A percentile compares a stretch with the other conserved stretches of the same genome.
Conservation (phyloP, 2,329 filamentous ascomycete species). For the Grosmannia huntii region DNA sequence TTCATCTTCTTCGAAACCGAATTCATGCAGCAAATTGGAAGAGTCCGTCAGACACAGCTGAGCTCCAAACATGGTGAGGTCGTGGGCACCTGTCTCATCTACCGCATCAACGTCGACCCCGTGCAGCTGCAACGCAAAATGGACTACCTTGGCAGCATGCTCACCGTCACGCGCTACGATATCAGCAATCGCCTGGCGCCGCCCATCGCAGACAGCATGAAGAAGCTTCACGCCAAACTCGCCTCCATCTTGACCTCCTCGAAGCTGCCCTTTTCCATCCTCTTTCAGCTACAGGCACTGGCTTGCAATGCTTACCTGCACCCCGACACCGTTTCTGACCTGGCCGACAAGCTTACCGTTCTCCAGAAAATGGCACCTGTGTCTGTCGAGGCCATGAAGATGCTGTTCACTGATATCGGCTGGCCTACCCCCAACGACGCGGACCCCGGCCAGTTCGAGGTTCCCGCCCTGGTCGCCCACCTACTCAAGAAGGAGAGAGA, state of each 20-base stretch:
- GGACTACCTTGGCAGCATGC: slow-evolving; percentile 15
- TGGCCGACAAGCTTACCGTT: slow-evolving; percentile 31
- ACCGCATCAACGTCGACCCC: slow-evolving; percentile 22
- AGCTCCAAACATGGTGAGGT: slow-evolving; percentile 19
- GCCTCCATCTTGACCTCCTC: slow-evolving; percentile 17
- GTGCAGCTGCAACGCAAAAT: slow-evolving; percentile 18
- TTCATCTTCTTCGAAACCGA: slow-evolving; percentile 25
- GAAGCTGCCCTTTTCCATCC: slow-evolving; percentile 35
- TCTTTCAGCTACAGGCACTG: slow-evolving; percentile 52
- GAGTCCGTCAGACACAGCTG: slow-evolving; percentile 14
- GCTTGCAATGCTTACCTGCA: slow-evolving; percentile 50
- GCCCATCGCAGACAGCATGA: background rate
- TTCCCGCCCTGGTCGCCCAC: slow-evolving; percentile 25
- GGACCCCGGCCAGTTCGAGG: slow-evolving; percentile 27
- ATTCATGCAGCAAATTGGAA: background rate
- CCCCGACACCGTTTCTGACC: slow-evolving; percentile 33
- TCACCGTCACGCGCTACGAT: slow-evolving; percentile 15
- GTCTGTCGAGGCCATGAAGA: slow-evolving; percentile 40
- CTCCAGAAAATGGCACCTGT: slow-evolving; percentile 24
- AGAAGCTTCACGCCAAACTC: slow-evolving; percentile 14
- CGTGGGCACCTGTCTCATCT: slow-evolving; percentile 31
- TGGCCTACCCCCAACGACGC: slow-evolving; percentile 36
- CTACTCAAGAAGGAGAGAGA: slow-evolving; percentile 28
- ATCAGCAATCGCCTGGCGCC: background rate
- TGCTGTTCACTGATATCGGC: slow-evolving; percentile 37